A percentile compares a stretch with the other conserved stretches of the same genome.
Evolutionary conservation across 345 rosid genomes (phyloP).

Genomic region (Odontarrhena argentea): DNA sequence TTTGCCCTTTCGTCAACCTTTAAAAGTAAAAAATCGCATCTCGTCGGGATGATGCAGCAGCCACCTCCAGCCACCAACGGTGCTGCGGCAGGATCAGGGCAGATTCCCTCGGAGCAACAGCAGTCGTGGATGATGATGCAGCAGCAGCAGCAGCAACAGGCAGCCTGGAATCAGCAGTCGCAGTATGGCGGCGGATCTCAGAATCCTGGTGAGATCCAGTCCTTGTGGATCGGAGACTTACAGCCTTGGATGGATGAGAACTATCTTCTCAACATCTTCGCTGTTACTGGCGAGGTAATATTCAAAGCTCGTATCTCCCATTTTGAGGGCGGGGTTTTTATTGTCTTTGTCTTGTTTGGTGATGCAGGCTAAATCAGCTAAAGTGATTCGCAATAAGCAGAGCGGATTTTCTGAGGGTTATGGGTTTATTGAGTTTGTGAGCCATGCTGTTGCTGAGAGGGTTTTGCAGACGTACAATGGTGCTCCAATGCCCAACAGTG

Average conservation of each 20-base stretch:
- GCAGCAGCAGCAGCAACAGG: slow-evolving; percentile 59
- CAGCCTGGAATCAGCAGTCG: slow-evolving; percentile 82
- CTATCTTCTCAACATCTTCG: slow-evolving; percentile 63
- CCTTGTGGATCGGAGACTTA: slow-evolving; percentile 93
- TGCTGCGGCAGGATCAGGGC: slow-evolving; percentile 41
- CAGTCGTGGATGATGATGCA: slow-evolving; percentile 68
- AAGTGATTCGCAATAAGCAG: slow-evolving; percentile 87
- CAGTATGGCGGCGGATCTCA: slow-evolving; percentile 46
- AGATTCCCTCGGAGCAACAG: slow-evolving; percentile 47
- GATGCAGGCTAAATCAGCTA: slow-evolving; percentile 63
- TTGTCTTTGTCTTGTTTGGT: neutral
- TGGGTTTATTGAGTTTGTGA: slow-evolving; percentile 82
- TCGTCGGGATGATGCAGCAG: slow-evolving; percentile 73
- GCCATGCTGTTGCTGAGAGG: slow-evolving; percentile 77
- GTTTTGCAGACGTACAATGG: slow-evolving; percentile 77
- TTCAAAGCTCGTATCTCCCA: no score
- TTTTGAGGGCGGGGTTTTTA: no score
- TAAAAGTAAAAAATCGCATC: neutral
- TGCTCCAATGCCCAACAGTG: slow-evolving; percentile 68
- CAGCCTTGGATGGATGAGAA: slow-evolving; percentile 94
- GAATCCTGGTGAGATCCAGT: slow-evolving; percentile 58
- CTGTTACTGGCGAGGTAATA: slow-evolving; percentile 68
- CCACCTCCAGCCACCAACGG: slow-evolving; percentile 58
- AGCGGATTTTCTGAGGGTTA: slow-evolving; percentile 75
- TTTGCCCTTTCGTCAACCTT: slow-evolving; percentile 24